A percentile compares a stretch with the other conserved stretches of the same genome.
phyloP scores from a whole-genome alignment of 1,284 basidiomycete species.

The Leucoagaricus sp. region DNA sequence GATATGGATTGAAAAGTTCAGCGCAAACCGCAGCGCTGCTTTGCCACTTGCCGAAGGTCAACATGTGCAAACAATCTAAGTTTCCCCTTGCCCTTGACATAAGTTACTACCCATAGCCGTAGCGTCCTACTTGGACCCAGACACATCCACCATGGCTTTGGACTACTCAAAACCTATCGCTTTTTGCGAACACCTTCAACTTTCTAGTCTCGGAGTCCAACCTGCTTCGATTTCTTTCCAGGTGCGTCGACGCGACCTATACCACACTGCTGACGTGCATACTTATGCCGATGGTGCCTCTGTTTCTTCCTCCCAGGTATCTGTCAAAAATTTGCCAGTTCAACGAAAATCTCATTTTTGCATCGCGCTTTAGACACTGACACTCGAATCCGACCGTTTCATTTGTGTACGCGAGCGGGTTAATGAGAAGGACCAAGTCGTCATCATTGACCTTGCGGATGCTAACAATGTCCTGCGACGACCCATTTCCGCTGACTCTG shows the following conservation, averaged over 20 bases:
- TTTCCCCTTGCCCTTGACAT: conserved; percentile 13
- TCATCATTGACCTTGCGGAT: conserved; percentile 95
- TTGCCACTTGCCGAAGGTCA: conserved; percentile 13
- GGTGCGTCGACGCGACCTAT: conserved; percentile 51
- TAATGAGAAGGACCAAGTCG: conserved; percentile 92
- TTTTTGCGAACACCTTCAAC: conserved; percentile 87
- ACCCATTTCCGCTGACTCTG: conserved; percentile 96
- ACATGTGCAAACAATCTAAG: conserved; percentile 19
- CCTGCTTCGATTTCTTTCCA: conserved; percentile 98
- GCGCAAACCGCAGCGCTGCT: too few species aligned
- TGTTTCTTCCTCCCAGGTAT: conserved; percentile 28
- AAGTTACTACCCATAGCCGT: conserved; percentile 9
- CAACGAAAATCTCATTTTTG: conserved; percentile 3
- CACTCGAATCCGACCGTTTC: conserved; percentile 96
- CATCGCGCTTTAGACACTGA: conserved; percentile 63
- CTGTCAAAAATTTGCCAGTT: conserved; percentile 11
- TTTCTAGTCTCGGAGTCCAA: conserved; percentile 95
- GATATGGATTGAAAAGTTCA: too few species aligned
- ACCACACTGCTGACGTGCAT: conserved; percentile 30
- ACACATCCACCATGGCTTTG: conserved; percentile 26
- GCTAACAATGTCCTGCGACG: conserved; percentile 96
- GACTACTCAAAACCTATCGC: conserved; percentile 73
- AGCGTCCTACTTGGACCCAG: conserved; percentile 13
- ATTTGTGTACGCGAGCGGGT: conserved; percentile 92
- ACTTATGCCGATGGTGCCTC: conserved; percentile 22